A percentile compares a stretch with the other conserved stretches of the same genome.
These are phyloP conservation scores for Vitis hybrid DNA, from an alignment of 177 flowering plant genomes.

Conservation along the genomic window DNA sequence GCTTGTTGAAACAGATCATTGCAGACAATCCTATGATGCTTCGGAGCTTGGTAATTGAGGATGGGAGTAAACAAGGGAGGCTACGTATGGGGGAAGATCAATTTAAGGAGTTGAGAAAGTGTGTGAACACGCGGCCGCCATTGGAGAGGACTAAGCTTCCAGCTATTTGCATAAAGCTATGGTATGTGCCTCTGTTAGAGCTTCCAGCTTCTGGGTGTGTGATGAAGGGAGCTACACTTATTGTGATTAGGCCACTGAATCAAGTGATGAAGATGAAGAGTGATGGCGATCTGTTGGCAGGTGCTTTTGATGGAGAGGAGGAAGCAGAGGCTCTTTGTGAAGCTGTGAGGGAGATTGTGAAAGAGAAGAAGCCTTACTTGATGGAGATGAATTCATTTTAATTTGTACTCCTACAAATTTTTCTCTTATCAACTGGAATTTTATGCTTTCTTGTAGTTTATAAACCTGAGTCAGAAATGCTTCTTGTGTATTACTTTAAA, in stretches of 20 bases:
- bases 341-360: conserved; percentile 31
- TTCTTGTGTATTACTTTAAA: no score
- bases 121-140: not conserved
- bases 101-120: conserved; percentile 21
- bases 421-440: no score
- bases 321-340: conserved; percentile 21
- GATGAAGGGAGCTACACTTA: conserved; percentile 42
- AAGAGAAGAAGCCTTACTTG: conserved; percentile 18
- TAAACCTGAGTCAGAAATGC: no score
- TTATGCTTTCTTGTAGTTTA: no score
- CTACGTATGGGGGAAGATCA: conserved; percentile 27
- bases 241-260: conserved; percentile 26
- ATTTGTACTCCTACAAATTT: not conserved
- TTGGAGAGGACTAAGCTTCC: conserved; percentile 27
- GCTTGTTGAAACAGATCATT: conserved; percentile 21
- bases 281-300: not conserved
- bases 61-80: conserved; percentile 32
- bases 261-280: not conserved
- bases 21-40: conserved; percentile 13
- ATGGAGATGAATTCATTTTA: conserved; percentile 42
- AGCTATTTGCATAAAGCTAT: conserved; percentile 36
- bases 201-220: conserved; percentile 23
- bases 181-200: conserved; percentile 35
- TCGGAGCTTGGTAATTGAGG: conserved; percentile 19
- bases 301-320: conserved; percentile 21